These are phyloP conservation scores for Solanum chiquidenum DNA, from an alignment of 257 asterid species.

Conservation along the genomic window DNA sequence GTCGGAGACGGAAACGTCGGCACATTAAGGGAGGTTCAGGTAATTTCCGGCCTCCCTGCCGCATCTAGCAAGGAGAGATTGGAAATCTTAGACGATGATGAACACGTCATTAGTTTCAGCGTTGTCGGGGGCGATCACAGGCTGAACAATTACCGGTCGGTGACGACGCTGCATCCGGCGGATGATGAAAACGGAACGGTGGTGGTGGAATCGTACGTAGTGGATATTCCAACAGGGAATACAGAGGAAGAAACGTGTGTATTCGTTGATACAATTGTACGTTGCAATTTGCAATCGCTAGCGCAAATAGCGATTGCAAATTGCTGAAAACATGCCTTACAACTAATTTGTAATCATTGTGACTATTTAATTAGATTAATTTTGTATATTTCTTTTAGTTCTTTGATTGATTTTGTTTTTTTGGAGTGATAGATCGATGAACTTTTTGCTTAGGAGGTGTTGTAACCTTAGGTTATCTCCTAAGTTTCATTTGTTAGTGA, in stretches of 20 bases:
- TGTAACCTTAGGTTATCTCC: neutral
- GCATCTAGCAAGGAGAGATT: constrained; percentile 62
- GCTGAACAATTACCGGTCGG: constrained; percentile 56
- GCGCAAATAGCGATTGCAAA: constrained; percentile 42
- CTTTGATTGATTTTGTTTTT: neutral
- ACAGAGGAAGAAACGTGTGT: constrained; percentile 64
- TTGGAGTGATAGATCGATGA: neutral
- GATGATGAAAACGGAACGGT: constrained; percentile 28
- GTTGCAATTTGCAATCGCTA: constrained; percentile 67
- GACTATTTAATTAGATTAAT: neutral
- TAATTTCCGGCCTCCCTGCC: constrained; percentile 80
- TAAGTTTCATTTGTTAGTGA: neutral
- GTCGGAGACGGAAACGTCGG: constrained; percentile 67
- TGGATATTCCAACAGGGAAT: constrained; percentile 74
- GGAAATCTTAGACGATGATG: constrained; percentile 61
- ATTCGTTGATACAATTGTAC: constrained; percentile 66
- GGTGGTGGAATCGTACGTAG: constrained; percentile 79
- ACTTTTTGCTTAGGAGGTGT: neutral
- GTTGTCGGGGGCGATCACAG: constrained; percentile 79
- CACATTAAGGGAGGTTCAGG: constrained; percentile 63
- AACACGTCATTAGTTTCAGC: constrained; percentile 62
- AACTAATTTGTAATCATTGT: neutral
- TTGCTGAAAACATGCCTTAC: constrained; percentile 24
- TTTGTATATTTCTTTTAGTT: neutral
- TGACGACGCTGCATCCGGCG: constrained; percentile 48